A percentile compares a stretch with the other conserved stretches of the same genome.
Evolutionary conservation across 768 basidiomycete species (phyloP).

Genomic region (Megacollybia marginata): DNA sequence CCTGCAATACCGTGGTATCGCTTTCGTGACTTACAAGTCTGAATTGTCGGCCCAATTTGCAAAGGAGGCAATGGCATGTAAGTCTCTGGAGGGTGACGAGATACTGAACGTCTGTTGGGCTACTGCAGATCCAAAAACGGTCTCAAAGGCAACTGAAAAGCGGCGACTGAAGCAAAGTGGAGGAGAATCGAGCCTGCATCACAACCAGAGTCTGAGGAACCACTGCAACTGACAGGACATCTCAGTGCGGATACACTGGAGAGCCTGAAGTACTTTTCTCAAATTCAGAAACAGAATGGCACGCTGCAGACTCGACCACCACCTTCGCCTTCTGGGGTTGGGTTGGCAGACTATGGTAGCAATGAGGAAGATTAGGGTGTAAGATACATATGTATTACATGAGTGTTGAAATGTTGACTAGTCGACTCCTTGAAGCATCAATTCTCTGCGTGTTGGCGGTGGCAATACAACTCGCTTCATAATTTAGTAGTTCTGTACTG

Average conservation of each 20-base stretch:
- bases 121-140: conserved; percentile 96
- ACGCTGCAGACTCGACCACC: conserved; percentile 20
- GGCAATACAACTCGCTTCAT: too few relatives aligned
- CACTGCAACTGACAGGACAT: conserved; percentile 44
- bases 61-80: conserved; percentile 98
- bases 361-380: conserved; percentile 44
- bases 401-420: too few relatives aligned
- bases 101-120: conserved; percentile 99
- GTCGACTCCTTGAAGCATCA: too few relatives aligned
- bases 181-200: conserved; percentile 24
- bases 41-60: too few relatives aligned
- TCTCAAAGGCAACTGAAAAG: conserved; percentile 81
- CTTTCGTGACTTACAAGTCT: too few relatives aligned
- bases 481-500: too few relatives aligned
- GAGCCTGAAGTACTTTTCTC: conserved; percentile 85
- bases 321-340: conserved; percentile 39
- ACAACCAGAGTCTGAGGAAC: conserved; percentile 16
- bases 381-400: too few relatives aligned
- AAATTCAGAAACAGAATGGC: conserved; percentile 63
- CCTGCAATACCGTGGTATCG: too few relatives aligned
- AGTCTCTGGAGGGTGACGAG: conserved; percentile 94
- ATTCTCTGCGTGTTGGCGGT: too few relatives aligned
- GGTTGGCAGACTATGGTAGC: conserved; percentile 73
- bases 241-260: conserved; percentile 82
- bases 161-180: conserved; percentile 38